Evolutionary conservation across 2,329 filamentous ascomycete species (phyloP).

Genomic region (Cryoendolithus antarcticus): DNA sequence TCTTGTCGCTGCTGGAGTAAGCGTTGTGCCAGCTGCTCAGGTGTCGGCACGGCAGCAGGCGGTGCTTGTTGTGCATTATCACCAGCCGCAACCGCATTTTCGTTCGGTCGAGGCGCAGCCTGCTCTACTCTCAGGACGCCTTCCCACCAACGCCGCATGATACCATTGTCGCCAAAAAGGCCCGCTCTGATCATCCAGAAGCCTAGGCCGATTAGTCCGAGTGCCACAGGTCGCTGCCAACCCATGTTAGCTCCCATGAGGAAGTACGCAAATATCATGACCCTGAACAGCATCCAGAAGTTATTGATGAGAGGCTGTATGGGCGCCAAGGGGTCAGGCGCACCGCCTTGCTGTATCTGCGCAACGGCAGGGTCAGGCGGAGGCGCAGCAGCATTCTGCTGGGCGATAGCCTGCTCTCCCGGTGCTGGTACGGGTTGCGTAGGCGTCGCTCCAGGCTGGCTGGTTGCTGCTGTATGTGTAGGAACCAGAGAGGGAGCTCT

Average conservation of each 20-base stretch:
- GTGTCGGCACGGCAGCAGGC: conserved; percentile 22
- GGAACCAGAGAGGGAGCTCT: conserved; percentile 5
- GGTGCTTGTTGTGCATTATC: conserved; percentile 2
- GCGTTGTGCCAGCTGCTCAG: conserved; percentile 30
- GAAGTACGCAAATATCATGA: conserved; percentile 48
- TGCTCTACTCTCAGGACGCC: conserved; percentile 24
- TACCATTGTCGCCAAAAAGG: conserved; percentile 27
- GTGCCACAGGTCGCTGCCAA: conserved; percentile 30
- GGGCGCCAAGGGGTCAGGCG: conserved; percentile 4
- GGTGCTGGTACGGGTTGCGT: conserved; percentile 1
- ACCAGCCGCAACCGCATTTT: conserved; percentile 1
- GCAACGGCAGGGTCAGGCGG: conserved; percentile 4
- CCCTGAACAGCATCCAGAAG: conserved; percentile 45
- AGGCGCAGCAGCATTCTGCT: background rate
- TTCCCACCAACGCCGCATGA: conserved; percentile 32
- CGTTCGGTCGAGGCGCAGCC: conserved; percentile 3
- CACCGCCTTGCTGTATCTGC: conserved; percentile 5
- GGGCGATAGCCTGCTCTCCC: too few relatives aligned
- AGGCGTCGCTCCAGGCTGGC: conserved; percentile 9
- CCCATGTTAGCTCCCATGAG: conserved; percentile 37
- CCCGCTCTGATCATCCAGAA: conserved; percentile 33
- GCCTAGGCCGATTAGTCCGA: conserved; percentile 26
- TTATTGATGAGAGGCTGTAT: conserved; percentile 28
- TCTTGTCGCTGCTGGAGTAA: conserved; percentile 22
- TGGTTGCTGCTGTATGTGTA: background rate